Conservation (phyloP, 164 flowering plant genomes). For the Chimonanthus salicifolius region DNA sequence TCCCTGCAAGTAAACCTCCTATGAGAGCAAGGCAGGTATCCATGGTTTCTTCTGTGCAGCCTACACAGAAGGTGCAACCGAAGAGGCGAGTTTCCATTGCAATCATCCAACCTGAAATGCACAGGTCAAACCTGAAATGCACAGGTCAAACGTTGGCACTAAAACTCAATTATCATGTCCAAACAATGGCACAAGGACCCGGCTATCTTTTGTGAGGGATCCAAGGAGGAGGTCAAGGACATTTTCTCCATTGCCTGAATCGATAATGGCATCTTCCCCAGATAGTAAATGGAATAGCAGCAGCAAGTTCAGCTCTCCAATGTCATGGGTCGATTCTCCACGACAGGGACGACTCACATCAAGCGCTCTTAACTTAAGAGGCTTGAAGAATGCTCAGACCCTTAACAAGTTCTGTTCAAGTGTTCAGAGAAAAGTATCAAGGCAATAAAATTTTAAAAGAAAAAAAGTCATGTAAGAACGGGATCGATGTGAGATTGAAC, state of each 20-base stretch:
- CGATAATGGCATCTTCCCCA: conserved; percentile 37
- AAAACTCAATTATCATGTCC: conserved; percentile 27
- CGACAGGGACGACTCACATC: conserved; percentile 52
- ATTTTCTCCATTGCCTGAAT: conserved; percentile 46
- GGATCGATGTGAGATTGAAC: too few species aligned
- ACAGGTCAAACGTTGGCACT: conserved; percentile 17
- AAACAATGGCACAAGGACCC: conserved; percentile 20
- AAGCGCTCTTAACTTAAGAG: conserved; percentile 58
- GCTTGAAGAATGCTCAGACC: background rate
- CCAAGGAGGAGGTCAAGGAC: conserved; percentile 46
- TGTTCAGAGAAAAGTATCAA: background rate
- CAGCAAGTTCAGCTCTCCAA: conserved; percentile 45
- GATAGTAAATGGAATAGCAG: conserved; percentile 23
- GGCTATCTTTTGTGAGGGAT: conserved; percentile 48
- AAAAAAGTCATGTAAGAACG: too few species aligned
- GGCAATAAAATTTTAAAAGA: too few species aligned
- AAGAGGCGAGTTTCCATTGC: conserved; percentile 74
- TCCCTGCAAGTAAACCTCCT: conserved; percentile 19
- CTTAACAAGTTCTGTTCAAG: background rate
- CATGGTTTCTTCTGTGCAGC: conserved; percentile 38
- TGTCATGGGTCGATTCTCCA: conserved; percentile 60
- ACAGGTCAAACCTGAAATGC: conserved; percentile 19
- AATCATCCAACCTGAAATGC: conserved; percentile 32
- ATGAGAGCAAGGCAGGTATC: conserved; percentile 55
- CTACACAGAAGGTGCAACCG: conserved; percentile 37